phyloP scores from a whole-genome alignment of 2,329 filamentous ascomycete genomes.

The Hawksworthiomyces lignivorus region DNA sequence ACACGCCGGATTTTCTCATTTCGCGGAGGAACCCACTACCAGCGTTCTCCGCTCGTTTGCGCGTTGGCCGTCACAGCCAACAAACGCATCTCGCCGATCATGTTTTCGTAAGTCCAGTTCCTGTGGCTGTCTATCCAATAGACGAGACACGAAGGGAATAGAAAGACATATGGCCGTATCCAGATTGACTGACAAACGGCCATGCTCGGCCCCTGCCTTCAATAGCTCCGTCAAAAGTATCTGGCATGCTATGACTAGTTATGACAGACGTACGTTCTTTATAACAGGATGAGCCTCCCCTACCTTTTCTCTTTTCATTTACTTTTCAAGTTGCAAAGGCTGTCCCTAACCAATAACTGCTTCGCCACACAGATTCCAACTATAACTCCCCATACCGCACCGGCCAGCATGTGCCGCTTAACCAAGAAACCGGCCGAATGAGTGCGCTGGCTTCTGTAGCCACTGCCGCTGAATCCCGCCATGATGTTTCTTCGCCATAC shows the following conservation, averaged over 20 bases:
- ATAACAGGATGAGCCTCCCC: not conserved
- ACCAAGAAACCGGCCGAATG: slow-evolving; percentile 60
- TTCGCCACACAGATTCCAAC: slow-evolving; percentile 87
- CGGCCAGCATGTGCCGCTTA: slow-evolving; percentile 81
- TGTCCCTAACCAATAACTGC: no score
- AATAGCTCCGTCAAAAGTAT: slow-evolving; percentile 68
- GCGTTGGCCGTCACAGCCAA: slow-evolving; percentile 3
- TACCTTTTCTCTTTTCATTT: not conserved
- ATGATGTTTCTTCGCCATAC: slow-evolving; percentile 74
- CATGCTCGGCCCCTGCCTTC: not conserved
- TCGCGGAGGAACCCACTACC: no score
- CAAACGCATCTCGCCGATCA: slow-evolving; percentile 1
- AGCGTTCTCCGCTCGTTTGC: not conserved
- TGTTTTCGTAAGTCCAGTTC: slow-evolving; percentile 7
- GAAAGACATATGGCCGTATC: not conserved
- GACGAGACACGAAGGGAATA: not conserved
- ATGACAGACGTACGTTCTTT: slow-evolving; percentile 54
- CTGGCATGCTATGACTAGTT: slow-evolving; percentile 84
- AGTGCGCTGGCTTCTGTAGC: slow-evolving; percentile 79
- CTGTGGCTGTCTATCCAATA: no score
- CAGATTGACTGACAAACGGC: slow-evolving; percentile 4
- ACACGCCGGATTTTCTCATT: no score
- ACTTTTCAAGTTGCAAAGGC: not conserved
- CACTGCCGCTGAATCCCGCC: slow-evolving; percentile 81
- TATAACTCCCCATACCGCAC: slow-evolving; percentile 90